These are phyloP conservation scores for Carex pumila DNA, from an alignment of 176 grass and related monocot genomes.

Conservation along the genomic window DNA sequence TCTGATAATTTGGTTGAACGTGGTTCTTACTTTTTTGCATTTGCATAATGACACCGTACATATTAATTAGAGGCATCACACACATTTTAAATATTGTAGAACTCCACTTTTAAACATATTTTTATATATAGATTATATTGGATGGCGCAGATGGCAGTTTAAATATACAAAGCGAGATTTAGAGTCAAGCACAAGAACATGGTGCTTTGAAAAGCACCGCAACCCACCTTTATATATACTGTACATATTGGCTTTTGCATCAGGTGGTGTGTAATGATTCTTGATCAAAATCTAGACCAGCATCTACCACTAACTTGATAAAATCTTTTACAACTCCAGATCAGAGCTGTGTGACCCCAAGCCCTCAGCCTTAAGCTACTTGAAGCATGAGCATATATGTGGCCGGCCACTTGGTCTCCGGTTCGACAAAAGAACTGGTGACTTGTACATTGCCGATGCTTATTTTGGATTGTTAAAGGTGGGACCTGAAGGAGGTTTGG, in stretches of 20 bases:
- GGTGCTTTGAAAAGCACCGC: not conserved
- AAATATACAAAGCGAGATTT: not conserved
- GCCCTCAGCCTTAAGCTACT: slow-evolving; percentile 57
- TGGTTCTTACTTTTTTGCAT: not conserved
- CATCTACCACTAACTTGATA: not conserved
- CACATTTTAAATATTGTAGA: no score
- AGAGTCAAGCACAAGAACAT: not conserved
- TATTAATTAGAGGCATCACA: not conserved
- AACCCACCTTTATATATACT: not conserved
- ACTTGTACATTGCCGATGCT: slow-evolving; percentile 93
- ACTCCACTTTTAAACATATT: no score
- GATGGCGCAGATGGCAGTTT: no score
- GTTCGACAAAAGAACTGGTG: slow-evolving; percentile 54
- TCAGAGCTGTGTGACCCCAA: slow-evolving; percentile 60
- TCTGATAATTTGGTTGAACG: not conserved
- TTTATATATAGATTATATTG: not conserved
- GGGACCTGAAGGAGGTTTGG: slow-evolving; percentile 76
- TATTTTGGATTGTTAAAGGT: slow-evolving; percentile 81
- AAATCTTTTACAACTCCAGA: slow-evolving; percentile 7
- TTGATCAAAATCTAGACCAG: not conserved
- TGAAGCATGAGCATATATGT: slow-evolving; percentile 83
- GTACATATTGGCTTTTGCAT: not conserved
- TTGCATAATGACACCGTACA: not conserved
- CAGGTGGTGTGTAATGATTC: not conserved
- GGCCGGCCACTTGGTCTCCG: slow-evolving; percentile 76